Evolutionary conservation across 2,329 filamentous ascomycete genomes (phyloP).

Genomic region (Acephala macrosclerotiorum): DNA sequence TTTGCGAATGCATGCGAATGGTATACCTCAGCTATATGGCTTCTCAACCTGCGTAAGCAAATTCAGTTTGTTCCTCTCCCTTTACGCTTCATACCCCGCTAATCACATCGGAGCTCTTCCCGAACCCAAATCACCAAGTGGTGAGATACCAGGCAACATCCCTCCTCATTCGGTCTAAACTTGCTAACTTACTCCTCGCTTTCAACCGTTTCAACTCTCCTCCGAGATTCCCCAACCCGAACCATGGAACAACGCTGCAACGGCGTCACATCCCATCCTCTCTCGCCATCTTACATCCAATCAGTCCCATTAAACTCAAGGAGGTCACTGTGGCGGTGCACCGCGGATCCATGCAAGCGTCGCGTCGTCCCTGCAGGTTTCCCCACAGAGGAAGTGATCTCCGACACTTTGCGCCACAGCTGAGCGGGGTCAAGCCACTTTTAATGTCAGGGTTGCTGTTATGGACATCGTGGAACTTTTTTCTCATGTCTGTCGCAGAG

Average conservation of each 20-base stretch:
- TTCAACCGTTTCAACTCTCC: conserved; percentile 10
- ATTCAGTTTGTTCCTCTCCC: too few relatives aligned
- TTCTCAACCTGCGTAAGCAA: not conserved
- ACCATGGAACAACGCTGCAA: not conserved
- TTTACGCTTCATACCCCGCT: too few relatives aligned
- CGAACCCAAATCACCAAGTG: not conserved
- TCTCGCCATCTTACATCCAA: not conserved
- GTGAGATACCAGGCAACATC: not conserved
- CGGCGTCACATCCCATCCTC: too few relatives aligned
- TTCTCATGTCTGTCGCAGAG: too few relatives aligned
- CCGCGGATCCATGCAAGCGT: conserved; percentile 11
- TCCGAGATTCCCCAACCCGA: conserved; percentile 6
- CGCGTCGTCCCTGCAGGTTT: not conserved
- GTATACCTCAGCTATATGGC: not conserved
- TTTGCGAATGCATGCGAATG: not conserved
- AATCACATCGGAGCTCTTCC: not conserved
- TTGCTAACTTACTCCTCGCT: not conserved
- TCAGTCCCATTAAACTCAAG: not conserved
- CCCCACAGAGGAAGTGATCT: not conserved
- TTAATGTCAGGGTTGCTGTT: conserved; percentile 6
- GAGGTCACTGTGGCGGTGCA: conserved; percentile 21
- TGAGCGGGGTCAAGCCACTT: conserved; percentile 24
- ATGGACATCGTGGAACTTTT: too few relatives aligned
- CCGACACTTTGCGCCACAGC: conserved; percentile 21
- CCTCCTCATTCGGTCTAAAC: not conserved